These are phyloP conservation scores for Bertia moriformis DNA, from an alignment of 2,329 filamentous ascomycete genomes.

Conservation along the genomic window DNA sequence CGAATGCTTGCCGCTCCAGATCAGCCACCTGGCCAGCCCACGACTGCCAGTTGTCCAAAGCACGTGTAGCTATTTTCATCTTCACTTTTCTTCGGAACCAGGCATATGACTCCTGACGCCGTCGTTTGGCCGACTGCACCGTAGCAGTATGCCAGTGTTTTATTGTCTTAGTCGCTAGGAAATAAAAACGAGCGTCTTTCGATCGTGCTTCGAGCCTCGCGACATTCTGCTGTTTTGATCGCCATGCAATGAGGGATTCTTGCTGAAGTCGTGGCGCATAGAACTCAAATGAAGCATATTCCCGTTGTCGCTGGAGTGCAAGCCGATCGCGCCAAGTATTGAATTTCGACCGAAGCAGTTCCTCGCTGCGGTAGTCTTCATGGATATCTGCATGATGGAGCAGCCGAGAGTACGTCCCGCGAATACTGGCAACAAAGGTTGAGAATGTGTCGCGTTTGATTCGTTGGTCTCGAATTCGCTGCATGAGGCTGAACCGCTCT, in stretches of 20 bases:
- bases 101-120: conserved; percentile 38
- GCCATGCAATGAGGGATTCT: conserved; percentile 22
- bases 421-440: background rate
- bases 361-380: conserved; percentile 14
- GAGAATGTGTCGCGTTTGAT: background rate
- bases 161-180: conserved; percentile 29
- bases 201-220: conserved; percentile 33
- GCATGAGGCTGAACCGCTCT: background rate
- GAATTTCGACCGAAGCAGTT: conserved; percentile 17
- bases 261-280: conserved; percentile 22
- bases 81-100: conserved; percentile 35
- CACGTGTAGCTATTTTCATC: conserved; percentile 29
- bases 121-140: conserved; percentile 29
- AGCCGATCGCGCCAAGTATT: conserved; percentile 19
- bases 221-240: conserved; percentile 20
- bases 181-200: conserved; percentile 38
- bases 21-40: conserved; percentile 14
- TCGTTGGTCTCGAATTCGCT: background rate
- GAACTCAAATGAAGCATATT: conserved; percentile 23
- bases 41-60: conserved; percentile 20
- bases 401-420: conserved; percentile 5
- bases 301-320: conserved; percentile 19
- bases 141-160: conserved; percentile 34
- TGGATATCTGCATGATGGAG: conserved; percentile 18
- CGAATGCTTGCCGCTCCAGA: conserved; percentile 21